Evolutionary conservation across 2,329 filamentous ascomycete genomes (phyloP).

Genomic region (Chrysosporium queenslandicum): DNA sequence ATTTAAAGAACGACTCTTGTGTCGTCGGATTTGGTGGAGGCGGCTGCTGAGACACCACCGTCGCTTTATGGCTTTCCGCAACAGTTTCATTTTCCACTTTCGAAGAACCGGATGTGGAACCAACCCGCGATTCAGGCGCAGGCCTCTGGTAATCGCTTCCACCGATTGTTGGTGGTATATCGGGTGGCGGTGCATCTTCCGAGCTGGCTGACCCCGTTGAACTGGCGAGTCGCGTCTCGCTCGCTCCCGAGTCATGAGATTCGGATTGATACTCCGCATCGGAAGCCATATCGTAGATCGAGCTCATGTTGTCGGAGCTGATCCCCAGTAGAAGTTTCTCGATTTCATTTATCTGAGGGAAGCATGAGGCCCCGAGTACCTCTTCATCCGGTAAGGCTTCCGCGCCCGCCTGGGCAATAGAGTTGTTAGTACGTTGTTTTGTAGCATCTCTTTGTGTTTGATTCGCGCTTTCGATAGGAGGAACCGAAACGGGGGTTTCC

Average conservation of each 20-base stretch:
- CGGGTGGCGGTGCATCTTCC: constrained; percentile 1
- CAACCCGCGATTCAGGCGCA: constrained; percentile 24
- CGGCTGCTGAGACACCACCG: constrained; percentile 36
- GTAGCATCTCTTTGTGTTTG: background rate
- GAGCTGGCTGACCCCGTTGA: background rate
- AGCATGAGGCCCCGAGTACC: constrained; percentile 10
- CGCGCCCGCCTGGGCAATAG: constrained; percentile 16
- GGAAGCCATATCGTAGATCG: constrained; percentile 10
- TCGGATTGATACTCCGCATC: background rate
- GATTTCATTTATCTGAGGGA: constrained; percentile 13
- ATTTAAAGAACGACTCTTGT: constrained; percentile 97
- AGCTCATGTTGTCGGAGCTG: constrained; percentile 12
- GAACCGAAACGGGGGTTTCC: constrained; percentile 11
- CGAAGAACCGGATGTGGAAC: background rate
- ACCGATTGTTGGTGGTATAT: background rate
- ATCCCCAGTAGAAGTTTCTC: constrained; percentile 14
- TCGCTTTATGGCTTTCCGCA: constrained; percentile 8
- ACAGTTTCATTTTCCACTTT: constrained; percentile 9
- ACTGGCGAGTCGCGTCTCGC: background rate
- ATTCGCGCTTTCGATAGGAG: constrained; percentile 19
- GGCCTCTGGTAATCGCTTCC: constrained; percentile 11
- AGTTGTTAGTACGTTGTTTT: constrained; percentile 22
- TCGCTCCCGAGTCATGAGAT: background rate
- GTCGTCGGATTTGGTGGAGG: constrained; percentile 63
- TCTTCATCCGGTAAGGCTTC: constrained; percentile 7